phyloP scores from a whole-genome alignment of 1,284 basidiomycete species.

The Cryptococcus hybrid region DNA sequence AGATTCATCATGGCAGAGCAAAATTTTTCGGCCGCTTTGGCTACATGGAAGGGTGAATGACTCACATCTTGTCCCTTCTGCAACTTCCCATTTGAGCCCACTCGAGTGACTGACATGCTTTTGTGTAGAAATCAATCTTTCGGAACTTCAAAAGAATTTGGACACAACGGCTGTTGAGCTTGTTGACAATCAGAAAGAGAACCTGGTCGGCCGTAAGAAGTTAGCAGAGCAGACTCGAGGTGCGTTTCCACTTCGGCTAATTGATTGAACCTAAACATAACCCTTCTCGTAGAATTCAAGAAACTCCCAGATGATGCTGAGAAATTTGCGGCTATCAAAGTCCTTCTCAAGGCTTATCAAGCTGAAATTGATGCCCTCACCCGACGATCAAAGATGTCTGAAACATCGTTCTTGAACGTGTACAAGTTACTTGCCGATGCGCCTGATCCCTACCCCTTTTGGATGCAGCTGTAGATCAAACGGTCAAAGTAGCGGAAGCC shows the following conservation, averaged over 20 bases:
- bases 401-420: conserved; percentile 89
- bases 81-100: no score
- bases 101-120: background rate
- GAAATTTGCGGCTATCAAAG: conserved; percentile 80
- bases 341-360: conserved; percentile 91
- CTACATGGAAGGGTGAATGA: conserved; percentile 77
- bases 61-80: background rate
- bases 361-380: conserved; percentile 93
- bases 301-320: conserved; percentile 79
- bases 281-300: conserved; percentile 73
- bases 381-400: conserved; percentile 82
- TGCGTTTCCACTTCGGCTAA: conserved; percentile 35
- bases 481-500: conserved; percentile 79
- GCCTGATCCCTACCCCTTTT: conserved; percentile 92
- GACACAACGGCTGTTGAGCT: conserved; percentile 88
- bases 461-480: conserved; percentile 89
- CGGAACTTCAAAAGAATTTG: conserved; percentile 86
- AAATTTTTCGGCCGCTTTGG: conserved; percentile 77
- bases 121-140: conserved; percentile 72
- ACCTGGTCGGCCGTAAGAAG: conserved; percentile 85
- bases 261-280: background rate
- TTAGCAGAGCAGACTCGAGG: conserved; percentile 92
- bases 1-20: conserved; percentile 40
- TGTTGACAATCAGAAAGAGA: conserved; percentile 98
- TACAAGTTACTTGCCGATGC: conserved; percentile 93